A percentile compares a stretch with the other conserved stretches of the same genome.
phyloP scores from a whole-genome alignment of 768 basidiomycete genomes.

The Cystofilobasidium bisporidii region DNA sequence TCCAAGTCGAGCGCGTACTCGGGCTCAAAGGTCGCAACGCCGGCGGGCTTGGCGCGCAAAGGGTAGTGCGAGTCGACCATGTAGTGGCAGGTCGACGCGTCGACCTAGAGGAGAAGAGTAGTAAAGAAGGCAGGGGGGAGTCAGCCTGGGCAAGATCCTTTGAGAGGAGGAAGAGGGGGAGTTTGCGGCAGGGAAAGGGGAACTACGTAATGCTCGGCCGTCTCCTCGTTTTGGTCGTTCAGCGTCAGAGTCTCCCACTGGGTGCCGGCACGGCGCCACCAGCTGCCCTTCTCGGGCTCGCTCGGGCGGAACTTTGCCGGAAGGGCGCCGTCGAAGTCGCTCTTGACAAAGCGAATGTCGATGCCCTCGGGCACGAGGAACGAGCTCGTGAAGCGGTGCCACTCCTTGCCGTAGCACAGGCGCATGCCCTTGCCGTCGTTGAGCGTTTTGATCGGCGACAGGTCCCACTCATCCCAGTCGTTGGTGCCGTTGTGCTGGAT shows the following conservation, averaged over 20 bases:
- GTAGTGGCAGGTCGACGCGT: constrained; percentile 69
- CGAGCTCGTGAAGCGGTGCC: constrained; percentile 87
- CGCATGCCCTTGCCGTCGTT: constrained; percentile 46
- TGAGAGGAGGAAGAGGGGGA: neutral
- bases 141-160: neutral
- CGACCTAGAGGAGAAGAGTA: constrained; percentile 46
- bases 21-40: constrained; percentile 50
- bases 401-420: constrained; percentile 86
- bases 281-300: constrained; percentile 37
- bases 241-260: constrained; percentile 53
- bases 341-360: constrained; percentile 78
- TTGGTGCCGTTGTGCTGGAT: constrained; percentile 39
- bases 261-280: constrained; percentile 58
- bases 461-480: constrained; percentile 42
- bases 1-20: constrained; percentile 58
- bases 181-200: no score
- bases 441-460: constrained; percentile 54
- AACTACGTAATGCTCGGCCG: constrained; percentile 70
- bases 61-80: constrained; percentile 86
- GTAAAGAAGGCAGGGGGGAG: constrained; percentile 14
- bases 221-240: constrained; percentile 83
- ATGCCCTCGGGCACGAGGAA: constrained; percentile 78
- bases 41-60: constrained; percentile 48
- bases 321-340: constrained; percentile 78
- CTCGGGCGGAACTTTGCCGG: constrained; percentile 66